Evolutionary conservation across 768 basidiomycete species (phyloP).

Genomic region (Mycena galericulata): DNA sequence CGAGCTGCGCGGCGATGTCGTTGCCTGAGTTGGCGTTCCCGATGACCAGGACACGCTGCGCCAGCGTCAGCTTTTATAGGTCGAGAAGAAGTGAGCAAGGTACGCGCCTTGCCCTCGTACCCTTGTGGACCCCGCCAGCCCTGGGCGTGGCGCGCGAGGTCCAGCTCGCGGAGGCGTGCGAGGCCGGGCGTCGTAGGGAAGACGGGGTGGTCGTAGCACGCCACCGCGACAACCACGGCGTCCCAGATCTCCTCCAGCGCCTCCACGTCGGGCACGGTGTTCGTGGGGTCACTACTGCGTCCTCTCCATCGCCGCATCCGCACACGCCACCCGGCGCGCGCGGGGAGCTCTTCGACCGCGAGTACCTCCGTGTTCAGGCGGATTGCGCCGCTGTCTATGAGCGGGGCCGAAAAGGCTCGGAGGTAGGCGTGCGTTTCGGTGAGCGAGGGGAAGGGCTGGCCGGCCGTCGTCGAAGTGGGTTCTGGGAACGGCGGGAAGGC

Average conservation of each 20-base stretch:
- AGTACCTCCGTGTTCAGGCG: slow-evolving; percentile 56
- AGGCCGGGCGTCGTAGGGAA: slow-evolving; percentile 60
- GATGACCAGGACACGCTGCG: slow-evolving; percentile 40
- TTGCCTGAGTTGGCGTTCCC: slow-evolving; percentile 52
- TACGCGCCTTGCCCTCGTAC: slow-evolving; percentile 47
- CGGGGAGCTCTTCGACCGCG: slow-evolving; percentile 49
- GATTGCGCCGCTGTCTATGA: slow-evolving; percentile 47
- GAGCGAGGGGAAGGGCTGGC: slow-evolving; percentile 56
- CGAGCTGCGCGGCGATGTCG: slow-evolving; percentile 48
- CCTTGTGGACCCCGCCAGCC: slow-evolving; percentile 54
- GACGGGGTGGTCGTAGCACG: slow-evolving; percentile 59
- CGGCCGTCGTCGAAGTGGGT: slow-evolving; percentile 34
- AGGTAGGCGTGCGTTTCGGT: slow-evolving; percentile 53
- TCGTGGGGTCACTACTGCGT: too few species aligned
- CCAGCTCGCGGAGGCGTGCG: slow-evolving; percentile 43
- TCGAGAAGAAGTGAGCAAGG: neutral
- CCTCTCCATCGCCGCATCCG: slow-evolving; percentile 52
- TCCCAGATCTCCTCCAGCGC: slow-evolving; percentile 58
- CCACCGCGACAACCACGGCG: slow-evolving; percentile 59
- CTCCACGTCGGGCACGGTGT: slow-evolving; percentile 28
- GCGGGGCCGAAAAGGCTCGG: slow-evolving; percentile 49
- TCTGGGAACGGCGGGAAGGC: slow-evolving; percentile 49
- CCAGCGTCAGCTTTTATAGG: neutral
- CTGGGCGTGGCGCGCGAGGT: slow-evolving; percentile 53
- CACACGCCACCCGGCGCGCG: slow-evolving; percentile 53